Conservation (phyloP, 225 moss, liverwort and hornwort genomes). For the Rhytidiadelphus loreus region DNA sequence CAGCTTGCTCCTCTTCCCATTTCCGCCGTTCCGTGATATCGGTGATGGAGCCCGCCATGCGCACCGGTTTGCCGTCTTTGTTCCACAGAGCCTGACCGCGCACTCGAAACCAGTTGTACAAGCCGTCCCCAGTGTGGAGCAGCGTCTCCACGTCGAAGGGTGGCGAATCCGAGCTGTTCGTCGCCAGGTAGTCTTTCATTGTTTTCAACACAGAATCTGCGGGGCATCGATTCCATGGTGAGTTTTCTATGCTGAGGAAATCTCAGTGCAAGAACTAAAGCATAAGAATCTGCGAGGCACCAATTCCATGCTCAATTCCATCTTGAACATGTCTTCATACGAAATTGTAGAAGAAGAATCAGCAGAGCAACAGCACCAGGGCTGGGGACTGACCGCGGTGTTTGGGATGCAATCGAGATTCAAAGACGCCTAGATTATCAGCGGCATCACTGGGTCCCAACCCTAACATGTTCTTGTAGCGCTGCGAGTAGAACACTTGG, state of each 20-base stretch:
- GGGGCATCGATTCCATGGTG: not conserved
- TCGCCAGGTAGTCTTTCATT: conserved; percentile 20
- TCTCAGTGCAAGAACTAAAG: not conserved
- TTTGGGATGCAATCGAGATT: conserved; percentile 34
- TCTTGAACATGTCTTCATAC: not conserved
- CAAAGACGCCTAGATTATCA: conserved; percentile 19
- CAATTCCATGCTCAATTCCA: not conserved
- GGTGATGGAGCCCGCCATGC: conserved; percentile 49
- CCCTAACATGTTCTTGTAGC: conserved; percentile 46
- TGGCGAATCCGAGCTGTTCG: conserved; percentile 25
- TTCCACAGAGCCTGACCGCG: conserved; percentile 48
- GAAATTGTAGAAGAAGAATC: not conserved
- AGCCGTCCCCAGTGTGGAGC: conserved; percentile 14
- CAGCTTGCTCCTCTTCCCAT: conserved; percentile 46
- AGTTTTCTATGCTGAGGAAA: not conserved
- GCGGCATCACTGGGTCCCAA: conserved; percentile 1
- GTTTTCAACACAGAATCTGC: conserved; percentile 25
- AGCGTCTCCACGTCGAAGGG: conserved; percentile 44
- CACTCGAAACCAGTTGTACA: conserved; percentile 38
- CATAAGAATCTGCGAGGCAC: not conserved
- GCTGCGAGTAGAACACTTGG: conserved; percentile 38
- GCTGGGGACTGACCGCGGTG: conserved; percentile 16
- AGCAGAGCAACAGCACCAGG: not conserved
- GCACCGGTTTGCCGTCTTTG: conserved; percentile 14
- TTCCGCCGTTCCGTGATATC: conserved; percentile 38